phyloP scores from a whole-genome alignment of 2,329 filamentous ascomycete genomes.

The Alternaria angustiovoidea region DNA sequence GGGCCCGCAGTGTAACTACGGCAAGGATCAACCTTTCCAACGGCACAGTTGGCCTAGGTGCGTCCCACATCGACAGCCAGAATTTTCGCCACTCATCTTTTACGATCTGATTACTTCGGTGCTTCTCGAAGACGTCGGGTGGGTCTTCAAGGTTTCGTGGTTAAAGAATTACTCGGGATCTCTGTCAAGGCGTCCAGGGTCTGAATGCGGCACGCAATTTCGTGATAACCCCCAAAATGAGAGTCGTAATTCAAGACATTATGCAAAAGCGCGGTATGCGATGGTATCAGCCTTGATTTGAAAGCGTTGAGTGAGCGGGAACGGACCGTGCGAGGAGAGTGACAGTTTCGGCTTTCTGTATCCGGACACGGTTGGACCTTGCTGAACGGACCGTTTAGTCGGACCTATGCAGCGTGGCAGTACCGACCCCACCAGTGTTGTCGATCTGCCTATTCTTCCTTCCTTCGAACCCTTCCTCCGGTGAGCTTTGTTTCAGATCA shows the following conservation, averaged over 20 bases:
- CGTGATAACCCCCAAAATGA: background rate
- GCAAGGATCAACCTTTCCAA: background rate
- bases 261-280: background rate
- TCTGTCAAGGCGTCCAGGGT: background rate
- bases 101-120: background rate
- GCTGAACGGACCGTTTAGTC: constrained; percentile 1
- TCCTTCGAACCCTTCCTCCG: background rate
- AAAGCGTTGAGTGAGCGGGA: background rate
- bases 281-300: background rate
- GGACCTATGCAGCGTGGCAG: background rate
- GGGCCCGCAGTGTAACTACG: background rate
- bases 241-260: background rate
- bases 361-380: background rate
- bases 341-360: background rate
- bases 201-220: background rate
- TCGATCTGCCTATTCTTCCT: background rate
- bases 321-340: background rate
- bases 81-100: background rate
- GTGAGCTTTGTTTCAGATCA: constrained; percentile 1
- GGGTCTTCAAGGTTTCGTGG: background rate
- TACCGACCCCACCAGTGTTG: background rate
- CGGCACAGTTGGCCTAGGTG: background rate
- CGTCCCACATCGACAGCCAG: background rate
- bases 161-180: background rate
- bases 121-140: background rate